phyloP scores from a whole-genome alignment of 2,329 filamentous ascomycete species.

The Pestalotiopsis sp. region DNA sequence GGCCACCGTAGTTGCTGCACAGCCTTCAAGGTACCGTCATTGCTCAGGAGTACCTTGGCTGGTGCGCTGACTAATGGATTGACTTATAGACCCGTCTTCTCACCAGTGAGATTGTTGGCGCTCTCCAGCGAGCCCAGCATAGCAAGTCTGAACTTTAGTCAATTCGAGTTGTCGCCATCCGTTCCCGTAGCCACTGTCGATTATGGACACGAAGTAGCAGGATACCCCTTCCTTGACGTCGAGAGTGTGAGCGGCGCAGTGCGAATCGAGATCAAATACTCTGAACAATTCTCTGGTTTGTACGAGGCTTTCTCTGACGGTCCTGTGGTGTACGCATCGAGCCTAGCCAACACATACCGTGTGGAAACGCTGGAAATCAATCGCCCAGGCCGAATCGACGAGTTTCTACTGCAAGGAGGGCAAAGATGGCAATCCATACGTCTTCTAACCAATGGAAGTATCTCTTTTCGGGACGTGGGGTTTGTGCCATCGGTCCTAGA shows the following conservation, averaged over 20 bases:
- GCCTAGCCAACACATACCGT: slow-evolving; percentile 37
- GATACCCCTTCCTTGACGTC: slow-evolving; percentile 36
- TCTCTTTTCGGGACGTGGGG: slow-evolving; percentile 35
- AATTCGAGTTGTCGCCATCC: neutral
- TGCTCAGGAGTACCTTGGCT: neutral
- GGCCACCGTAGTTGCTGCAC: neutral
- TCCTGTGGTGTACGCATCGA: slow-evolving; percentile 26
- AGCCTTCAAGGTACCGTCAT: neutral
- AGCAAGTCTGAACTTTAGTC: neutral
- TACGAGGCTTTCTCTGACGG: slow-evolving; percentile 33
- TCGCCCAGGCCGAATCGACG: slow-evolving; percentile 26
- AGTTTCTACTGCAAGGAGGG: slow-evolving; percentile 42
- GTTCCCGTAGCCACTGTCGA: slow-evolving; percentile 27
- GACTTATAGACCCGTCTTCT: neutral
- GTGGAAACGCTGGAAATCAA: slow-evolving; percentile 42
- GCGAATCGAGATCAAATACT: slow-evolving; percentile 40
- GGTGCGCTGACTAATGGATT: neutral
- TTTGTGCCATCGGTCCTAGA: slow-evolving; percentile 32
- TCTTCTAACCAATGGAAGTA: slow-evolving; percentile 34
- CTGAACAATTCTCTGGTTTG: slow-evolving; percentile 34
- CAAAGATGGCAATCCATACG: slow-evolving; percentile 42
- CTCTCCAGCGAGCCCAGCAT: neutral
- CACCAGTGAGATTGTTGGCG: neutral
- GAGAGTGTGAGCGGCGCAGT: slow-evolving; percentile 23
- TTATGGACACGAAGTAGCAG: slow-evolving; percentile 36